Evolutionary conservation across 2,329 filamentous ascomycete genomes (phyloP), one percentile per base, ranked within the genome.

Genomic region (Capronia americana): DNA sequence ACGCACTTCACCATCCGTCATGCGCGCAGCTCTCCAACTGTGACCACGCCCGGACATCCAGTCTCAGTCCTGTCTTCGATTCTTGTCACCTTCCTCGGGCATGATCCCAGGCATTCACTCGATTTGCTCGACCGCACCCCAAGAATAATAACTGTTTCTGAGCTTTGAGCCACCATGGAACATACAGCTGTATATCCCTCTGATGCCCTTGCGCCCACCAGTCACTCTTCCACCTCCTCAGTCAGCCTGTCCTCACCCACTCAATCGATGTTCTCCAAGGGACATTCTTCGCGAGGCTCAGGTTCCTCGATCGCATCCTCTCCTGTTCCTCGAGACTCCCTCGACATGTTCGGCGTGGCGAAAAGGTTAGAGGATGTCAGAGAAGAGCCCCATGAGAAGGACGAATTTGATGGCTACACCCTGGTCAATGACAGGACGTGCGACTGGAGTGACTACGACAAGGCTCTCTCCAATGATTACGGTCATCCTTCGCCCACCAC

Each of bases 341-440:
- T 80, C 68, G 86, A 88, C 70, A 76, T 77, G 60, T 76, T 78
- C 30, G 72, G 73, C 11, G 81, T 86, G 0, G 83, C 84, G 73
- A 92, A 92, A 79, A 85, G 87, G 67, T 83, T 97, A 68, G 90
- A 92, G 17, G 91, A 95, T 73, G 90, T 97, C 23, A 87, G 93
- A 74, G 93, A 97, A 77, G 93, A 96, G 74, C 75, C 81, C 59
- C 64, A 64, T 24, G 70, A 71, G 58, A 69, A 62, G 57, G 67
- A 69, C 41, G 66, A 68, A 44, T 66, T 67, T 53, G 66, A 70
- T 28, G 66, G 68, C 32, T 70, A 70, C 59, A 69, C 65, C 34
- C 51, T 69, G 64, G 65, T 70, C 46, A 63, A 66, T 48, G 62
- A 71, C 64, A 44, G 63, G 12, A 53, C 44, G 24, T 64, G 58